Percentiles rank a stretch among this genome's conserved stretches.
Conservation (phyloP, 1,284 basidiomycete genomes). For the Irpex lacteus region DNA sequence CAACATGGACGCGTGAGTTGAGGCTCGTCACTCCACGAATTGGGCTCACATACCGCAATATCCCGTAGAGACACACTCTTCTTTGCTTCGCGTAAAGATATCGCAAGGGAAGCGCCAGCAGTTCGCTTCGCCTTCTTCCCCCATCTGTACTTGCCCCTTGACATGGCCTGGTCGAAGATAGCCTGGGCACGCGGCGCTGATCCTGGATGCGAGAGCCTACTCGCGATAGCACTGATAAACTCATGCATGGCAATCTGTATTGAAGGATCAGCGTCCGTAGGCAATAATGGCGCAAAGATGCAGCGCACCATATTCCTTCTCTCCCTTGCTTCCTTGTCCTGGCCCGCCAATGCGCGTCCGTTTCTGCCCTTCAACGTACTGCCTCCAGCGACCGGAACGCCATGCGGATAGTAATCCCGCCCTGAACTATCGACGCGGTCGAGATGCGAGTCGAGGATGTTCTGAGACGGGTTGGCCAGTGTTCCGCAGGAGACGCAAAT, state of each 20-base stretch:
- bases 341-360: conserved; percentile 57
- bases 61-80: conserved; percentile 64
- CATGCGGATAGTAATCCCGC: conserved; percentile 17
- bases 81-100: conserved; percentile 65
- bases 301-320: conserved; percentile 54
- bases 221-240: conserved; percentile 57
- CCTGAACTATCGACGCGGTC: conserved; percentile 32
- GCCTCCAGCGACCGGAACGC: conserved; percentile 26
- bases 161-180: conserved; percentile 65
- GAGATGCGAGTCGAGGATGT: conserved; percentile 47
- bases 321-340: conserved; percentile 58
- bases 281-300: conserved; percentile 10
- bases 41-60: conserved; percentile 48
- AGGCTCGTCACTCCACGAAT: conserved; percentile 16
- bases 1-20: conserved; percentile 20
- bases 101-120: conserved; percentile 62
- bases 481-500: conserved; percentile 67
- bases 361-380: conserved; percentile 44
- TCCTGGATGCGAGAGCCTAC: conserved; percentile 52
- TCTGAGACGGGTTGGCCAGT: conserved; percentile 58
- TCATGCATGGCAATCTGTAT: conserved; percentile 57
- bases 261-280: conserved; percentile 14
- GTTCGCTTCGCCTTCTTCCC: conserved; percentile 63
- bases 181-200: conserved; percentile 57
- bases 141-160: conserved; percentile 57